Conservation (phyloP, 257 asterid species). For the Solanum pimpinellifolium region DNA sequence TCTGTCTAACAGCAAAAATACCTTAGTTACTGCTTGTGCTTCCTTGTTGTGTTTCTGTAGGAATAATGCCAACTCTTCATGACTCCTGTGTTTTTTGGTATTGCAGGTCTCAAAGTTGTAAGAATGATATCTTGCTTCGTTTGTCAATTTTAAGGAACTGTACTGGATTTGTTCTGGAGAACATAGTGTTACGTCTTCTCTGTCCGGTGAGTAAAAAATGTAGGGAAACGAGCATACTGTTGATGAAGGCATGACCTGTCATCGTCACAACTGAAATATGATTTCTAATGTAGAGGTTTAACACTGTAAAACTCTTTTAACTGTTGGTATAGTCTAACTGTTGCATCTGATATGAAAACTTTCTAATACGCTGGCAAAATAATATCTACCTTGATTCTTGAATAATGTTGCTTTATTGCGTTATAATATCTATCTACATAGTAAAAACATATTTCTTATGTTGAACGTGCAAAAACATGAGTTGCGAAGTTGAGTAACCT, state of each 20-base stretch:
- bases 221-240: background rate
- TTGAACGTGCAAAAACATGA: background rate
- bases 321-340: background rate
- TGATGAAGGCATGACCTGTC: background rate
- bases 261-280: background rate
- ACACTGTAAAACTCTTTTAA: background rate
- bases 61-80: slow-evolving; percentile 1
- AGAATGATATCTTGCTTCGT: background rate
- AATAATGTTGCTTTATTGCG: background rate
- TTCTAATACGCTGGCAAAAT: background rate
- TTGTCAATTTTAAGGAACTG: slow-evolving; percentile 5
- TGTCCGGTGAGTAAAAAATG: background rate
- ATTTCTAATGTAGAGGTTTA: background rate
- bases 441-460: background rate
- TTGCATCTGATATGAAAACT: background rate
- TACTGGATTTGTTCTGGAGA: background rate
- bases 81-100: background rate
- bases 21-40: background rate
- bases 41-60: background rate
- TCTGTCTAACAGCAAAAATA: background rate
- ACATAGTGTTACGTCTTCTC: background rate
- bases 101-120: slow-evolving; percentile 13
- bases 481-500: background rate
- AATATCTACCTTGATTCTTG: background rate
- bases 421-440: background rate